Conservation (phyloP, 1,284 basidiomycete species). For the Hymenochaete sp. region DNA sequence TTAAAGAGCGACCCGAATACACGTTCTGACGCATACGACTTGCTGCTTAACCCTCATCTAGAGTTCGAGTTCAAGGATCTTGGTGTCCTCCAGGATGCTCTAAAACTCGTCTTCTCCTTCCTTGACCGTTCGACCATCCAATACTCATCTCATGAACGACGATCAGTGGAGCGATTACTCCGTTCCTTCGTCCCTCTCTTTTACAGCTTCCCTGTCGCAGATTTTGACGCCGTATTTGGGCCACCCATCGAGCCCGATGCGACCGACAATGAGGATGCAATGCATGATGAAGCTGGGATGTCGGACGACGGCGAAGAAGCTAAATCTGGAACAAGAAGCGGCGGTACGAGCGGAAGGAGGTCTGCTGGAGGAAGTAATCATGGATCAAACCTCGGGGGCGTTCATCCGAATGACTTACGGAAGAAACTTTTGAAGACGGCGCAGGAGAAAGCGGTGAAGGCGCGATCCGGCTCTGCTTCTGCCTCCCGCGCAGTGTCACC, state of each 20-base stretch:
- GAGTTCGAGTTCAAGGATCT: constrained; percentile 76
- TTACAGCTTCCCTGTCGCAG: constrained; percentile 67
- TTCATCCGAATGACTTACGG: constrained; percentile 62
- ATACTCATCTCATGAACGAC: constrained; percentile 72
- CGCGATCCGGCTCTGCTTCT: constrained; percentile 21
- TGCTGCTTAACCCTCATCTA: constrained; percentile 62
- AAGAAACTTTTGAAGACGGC: constrained; percentile 71
- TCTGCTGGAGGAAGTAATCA: constrained; percentile 36
- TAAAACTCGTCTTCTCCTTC: constrained; percentile 87
- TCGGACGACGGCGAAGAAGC: constrained; percentile 28
- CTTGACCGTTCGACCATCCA: constrained; percentile 76
- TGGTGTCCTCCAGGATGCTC: constrained; percentile 76
- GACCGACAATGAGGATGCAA: constrained; percentile 37
- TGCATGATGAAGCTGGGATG: constrained; percentile 37
- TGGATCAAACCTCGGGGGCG: constrained; percentile 28
- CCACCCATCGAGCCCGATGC: constrained; percentile 45
- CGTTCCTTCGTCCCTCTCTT: constrained; percentile 79
- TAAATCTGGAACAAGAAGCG: constrained; percentile 21
- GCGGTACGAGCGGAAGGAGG: constrained; percentile 23
- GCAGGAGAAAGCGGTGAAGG: constrained; percentile 38
- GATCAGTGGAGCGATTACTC: constrained; percentile 79
- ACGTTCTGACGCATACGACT: constrained; percentile 21
- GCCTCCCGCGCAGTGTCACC: constrained; percentile 34
- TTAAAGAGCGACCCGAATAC: constrained; percentile 27
- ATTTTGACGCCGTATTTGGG: constrained; percentile 70